phyloP scores from a whole-genome alignment of 2,329 filamentous ascomycete genomes.

The Rhinocladiella mackenziei region DNA sequence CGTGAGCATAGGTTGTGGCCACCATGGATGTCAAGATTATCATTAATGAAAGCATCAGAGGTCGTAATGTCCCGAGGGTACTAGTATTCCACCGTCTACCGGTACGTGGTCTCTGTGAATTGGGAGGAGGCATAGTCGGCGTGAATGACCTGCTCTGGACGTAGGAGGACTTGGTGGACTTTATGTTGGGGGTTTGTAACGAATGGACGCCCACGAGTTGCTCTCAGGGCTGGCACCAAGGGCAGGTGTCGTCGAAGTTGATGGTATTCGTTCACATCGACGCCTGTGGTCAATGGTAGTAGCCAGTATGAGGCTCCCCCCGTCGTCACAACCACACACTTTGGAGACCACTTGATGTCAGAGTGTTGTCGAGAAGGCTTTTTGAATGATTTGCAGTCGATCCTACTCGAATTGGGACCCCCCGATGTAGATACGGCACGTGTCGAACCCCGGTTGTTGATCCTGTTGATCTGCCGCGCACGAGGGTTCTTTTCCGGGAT shows the following conservation, averaged over 20 bases:
- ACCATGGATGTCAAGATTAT: slow-evolving; percentile 18
- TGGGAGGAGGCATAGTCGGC: slow-evolving; percentile 4
- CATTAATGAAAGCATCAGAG: slow-evolving; percentile 18
- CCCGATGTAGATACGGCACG: slow-evolving; percentile 15
- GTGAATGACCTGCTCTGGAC: neutral
- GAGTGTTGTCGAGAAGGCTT: neutral
- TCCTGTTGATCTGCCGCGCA: slow-evolving; percentile 23
- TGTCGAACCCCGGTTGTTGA: slow-evolving; percentile 21
- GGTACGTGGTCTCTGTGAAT: slow-evolving; percentile 30
- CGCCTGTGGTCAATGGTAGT: too few species aligned
- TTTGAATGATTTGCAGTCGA: slow-evolving; percentile 13
- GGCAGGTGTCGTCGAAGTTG: too few species aligned
- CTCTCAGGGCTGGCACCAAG: too few species aligned
- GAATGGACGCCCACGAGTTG: too few species aligned
- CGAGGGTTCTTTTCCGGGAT: slow-evolving; percentile 3
- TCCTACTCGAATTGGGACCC: slow-evolving; percentile 10
- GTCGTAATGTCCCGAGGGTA: neutral
- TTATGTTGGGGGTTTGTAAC: too few species aligned
- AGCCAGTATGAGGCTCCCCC: too few species aligned
- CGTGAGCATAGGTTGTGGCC: slow-evolving; percentile 7
- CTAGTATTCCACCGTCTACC: slow-evolving; percentile 11
- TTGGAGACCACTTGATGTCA: neutral
- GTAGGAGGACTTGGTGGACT: too few species aligned
- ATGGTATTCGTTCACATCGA: too few species aligned
- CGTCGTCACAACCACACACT: too few species aligned